Evolutionary conservation across 192 early-diverging fungal genomes (phyloP).

Genomic region (Piromyces sp.): DNA sequence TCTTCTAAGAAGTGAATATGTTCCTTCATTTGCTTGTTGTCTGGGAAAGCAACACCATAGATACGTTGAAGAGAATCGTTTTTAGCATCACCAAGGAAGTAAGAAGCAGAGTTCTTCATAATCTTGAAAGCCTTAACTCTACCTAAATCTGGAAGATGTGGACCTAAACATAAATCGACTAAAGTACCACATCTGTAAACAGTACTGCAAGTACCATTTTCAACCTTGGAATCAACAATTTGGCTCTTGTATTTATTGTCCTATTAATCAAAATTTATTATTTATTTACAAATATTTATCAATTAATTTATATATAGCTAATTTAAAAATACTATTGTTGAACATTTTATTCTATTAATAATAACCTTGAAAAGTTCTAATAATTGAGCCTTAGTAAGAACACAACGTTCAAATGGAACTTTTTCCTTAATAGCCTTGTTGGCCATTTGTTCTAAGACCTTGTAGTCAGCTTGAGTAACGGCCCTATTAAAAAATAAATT

Average conservation of each 20-base stretch:
- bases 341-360: no score
- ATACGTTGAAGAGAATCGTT: constrained; percentile 97
- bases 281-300: neutral
- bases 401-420: constrained; percentile 82
- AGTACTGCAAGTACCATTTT: constrained; percentile 81
- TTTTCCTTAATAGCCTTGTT: constrained; percentile 83
- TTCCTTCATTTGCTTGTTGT: constrained; percentile 90
- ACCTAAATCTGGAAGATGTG: constrained; percentile 87
- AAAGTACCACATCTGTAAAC: constrained; percentile 97
- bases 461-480: constrained; percentile 71
- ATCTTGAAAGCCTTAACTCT: constrained; percentile 83
- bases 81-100: constrained; percentile 91
- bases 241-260: constrained; percentile 96
- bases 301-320: no score
- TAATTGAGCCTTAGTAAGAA: constrained; percentile 70
- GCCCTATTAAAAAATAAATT: no score
- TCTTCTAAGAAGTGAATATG: constrained; percentile 91
- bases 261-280: neutral
- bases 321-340: no score
- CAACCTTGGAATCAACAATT: constrained; percentile 65
- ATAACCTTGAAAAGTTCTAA: constrained; percentile 79
- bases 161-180: constrained; percentile 90
- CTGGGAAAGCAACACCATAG: constrained; percentile 98
- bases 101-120: constrained; percentile 77
- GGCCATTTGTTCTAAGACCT: constrained; percentile 70